Percentiles rank a stretch among this genome's conserved stretches.
Evolutionary conservation across 768 basidiomycete genomes (phyloP).

Genomic region (Lentinula aciculospora): DNA sequence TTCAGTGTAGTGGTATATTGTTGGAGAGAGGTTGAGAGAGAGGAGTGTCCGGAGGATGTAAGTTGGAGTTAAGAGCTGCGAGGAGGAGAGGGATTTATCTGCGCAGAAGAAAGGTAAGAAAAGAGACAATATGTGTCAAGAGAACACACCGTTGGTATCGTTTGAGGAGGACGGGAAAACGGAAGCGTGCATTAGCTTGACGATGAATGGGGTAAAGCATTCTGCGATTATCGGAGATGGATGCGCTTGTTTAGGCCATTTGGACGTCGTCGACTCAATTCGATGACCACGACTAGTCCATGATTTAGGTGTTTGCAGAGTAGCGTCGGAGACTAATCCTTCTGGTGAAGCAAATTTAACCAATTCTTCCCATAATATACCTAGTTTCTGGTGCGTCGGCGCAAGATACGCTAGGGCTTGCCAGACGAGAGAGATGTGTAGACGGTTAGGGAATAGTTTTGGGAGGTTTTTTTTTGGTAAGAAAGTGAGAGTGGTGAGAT

Average conservation of each 20-base stretch:
- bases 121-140: too few species aligned
- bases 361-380: background rate
- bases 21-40: background rate
- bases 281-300: conserved; percentile 1
- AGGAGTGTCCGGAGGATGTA: conserved; percentile 1
- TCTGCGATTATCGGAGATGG: background rate
- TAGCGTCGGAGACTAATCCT: background rate
- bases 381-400: background rate
- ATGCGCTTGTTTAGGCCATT: background rate
- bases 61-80: background rate
- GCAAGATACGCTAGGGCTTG: conserved; percentile 1
- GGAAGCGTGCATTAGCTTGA: background rate
- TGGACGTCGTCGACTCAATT: background rate
- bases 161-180: too few species aligned
- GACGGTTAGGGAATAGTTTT: background rate
- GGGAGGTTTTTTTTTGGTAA: background rate
- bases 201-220: conserved; percentile 2
- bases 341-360: background rate
- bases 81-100: background rate
- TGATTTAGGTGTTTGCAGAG: background rate
- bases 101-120: too few species aligned
- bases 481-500: background rate
- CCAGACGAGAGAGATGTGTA: conserved; percentile 1
- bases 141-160: too few species aligned
- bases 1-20: conserved; percentile 5